Evolutionary conservation across 768 basidiomycete genomes (phyloP).

Genomic region (Neoboletus brunneissimus): DNA sequence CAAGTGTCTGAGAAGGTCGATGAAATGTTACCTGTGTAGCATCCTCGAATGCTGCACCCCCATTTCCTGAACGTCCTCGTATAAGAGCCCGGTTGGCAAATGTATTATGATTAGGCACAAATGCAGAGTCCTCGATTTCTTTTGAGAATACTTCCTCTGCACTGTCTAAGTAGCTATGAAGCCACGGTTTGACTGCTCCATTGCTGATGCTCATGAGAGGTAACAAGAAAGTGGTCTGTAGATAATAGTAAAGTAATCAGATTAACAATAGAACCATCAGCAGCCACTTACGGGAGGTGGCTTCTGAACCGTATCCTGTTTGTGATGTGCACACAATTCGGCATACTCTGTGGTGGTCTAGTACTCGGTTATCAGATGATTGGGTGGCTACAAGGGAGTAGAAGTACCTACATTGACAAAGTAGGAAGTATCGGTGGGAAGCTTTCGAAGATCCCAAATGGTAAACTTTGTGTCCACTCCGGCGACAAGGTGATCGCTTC

Average conservation of each 20-base stretch:
- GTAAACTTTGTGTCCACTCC: conserved; percentile 10
- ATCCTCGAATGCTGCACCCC: conserved; percentile 5
- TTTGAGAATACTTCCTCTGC: conserved; percentile 9
- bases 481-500: conserved; percentile 2
- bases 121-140: conserved; percentile 4
- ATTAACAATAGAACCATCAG: not conserved
- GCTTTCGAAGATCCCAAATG: conserved; percentile 14
- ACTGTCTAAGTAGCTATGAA: conserved; percentile 8
- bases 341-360: not conserved
- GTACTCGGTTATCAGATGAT: not conserved
- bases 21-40: conserved; percentile 5
- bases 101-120: not conserved
- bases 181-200: conserved; percentile 17
- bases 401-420: not conserved
- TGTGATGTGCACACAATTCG: conserved; percentile 5
- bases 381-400: not conserved
- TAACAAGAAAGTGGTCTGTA: conserved; percentile 7
- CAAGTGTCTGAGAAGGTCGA: not conserved
- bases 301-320: conserved; percentile 1
- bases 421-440: not conserved
- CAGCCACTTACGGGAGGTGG: conserved; percentile 1
- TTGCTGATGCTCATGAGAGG: conserved; percentile 20
- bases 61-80: conserved; percentile 3
- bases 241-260: not conserved
- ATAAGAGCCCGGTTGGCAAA: conserved; percentile 17